A percentile compares a stretch with the other conserved stretches of the same genome.
Conservation (phyloP, 306 rosid genomes). For the Glycine soja region DNA sequence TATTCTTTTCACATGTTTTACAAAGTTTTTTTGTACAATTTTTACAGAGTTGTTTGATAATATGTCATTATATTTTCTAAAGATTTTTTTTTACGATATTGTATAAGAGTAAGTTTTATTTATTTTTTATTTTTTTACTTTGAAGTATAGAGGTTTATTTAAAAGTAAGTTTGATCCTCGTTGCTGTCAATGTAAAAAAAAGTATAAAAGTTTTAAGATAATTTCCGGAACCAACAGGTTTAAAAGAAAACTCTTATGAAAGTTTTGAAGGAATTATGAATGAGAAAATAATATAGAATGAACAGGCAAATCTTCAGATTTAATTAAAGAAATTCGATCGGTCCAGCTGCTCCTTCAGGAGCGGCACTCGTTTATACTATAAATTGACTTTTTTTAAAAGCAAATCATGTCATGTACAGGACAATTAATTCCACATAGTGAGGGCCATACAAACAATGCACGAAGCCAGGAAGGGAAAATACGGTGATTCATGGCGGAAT, state of each 20-base stretch:
- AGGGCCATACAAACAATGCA: not conserved
- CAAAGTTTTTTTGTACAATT: not conserved
- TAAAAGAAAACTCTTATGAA: too few species aligned
- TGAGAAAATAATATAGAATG: not conserved
- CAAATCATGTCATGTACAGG: not conserved
- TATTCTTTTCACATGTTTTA: not conserved
- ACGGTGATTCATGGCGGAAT: not conserved
- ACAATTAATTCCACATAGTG: not conserved
- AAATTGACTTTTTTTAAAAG: not conserved
- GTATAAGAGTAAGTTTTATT: too few species aligned
- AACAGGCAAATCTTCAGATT: not conserved
- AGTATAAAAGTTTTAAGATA: too few species aligned
- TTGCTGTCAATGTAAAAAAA: too few species aligned
- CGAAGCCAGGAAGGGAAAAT: not conserved
- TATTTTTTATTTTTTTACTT: too few species aligned
- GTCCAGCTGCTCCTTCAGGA: not conserved
- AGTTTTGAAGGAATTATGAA: not conserved
- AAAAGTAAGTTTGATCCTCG: too few species aligned
- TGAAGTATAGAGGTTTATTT: too few species aligned
- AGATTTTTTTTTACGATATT: not conserved
- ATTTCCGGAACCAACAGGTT: too few species aligned
- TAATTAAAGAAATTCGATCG: not conserved
- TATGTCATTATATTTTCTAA: not conserved
- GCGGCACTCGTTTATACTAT: not conserved
- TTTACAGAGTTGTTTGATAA: not conserved